Percentiles rank a stretch among this genome's conserved stretches.
phyloP scores from a whole-genome alignment of 257 asterid genomes.

The Striga asiatica region DNA sequence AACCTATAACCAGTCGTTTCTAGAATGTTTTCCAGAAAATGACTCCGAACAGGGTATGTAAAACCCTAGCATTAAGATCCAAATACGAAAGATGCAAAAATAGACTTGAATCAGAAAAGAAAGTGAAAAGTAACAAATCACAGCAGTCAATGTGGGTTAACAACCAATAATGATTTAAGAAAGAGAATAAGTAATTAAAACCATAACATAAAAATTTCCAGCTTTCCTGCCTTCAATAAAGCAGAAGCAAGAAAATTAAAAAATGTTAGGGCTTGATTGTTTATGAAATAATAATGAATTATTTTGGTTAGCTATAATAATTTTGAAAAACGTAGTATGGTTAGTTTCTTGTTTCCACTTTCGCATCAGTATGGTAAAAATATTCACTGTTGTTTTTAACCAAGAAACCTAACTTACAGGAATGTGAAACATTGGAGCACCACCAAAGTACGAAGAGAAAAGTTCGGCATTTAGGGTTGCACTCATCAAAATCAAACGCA shows the following conservation, averaged over 20 bases:
- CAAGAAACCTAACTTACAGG: constrained; percentile 47
- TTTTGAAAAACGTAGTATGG: too few relatives aligned
- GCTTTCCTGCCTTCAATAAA: neutral
- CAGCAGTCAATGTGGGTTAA: neutral
- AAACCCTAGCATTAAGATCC: constrained; percentile 50
- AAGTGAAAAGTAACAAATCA: neutral
- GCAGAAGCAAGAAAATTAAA: neutral
- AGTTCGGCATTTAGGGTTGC: constrained; percentile 91
- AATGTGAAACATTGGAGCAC: constrained; percentile 78
- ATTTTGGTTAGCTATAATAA: too few relatives aligned
- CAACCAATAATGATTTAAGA: constrained; percentile 1
- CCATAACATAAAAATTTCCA: neutral
- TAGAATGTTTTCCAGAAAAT: constrained; percentile 70
- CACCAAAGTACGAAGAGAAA: constrained; percentile 75
- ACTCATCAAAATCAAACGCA: constrained; percentile 81
- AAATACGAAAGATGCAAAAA: constrained; percentile 8
- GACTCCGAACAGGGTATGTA: constrained; percentile 74
- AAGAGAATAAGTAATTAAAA: neutral
- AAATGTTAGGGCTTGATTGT: neutral
- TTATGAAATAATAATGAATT: too few relatives aligned
- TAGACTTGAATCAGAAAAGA: neutral
- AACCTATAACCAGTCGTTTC: constrained; percentile 67
- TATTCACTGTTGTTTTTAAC: neutral
- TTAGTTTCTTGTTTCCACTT: too few relatives aligned
- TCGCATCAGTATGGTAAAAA: neutral